Evolutionary conservation across 768 basidiomycete species (phyloP).

Genomic region (Lyophyllum decastes): DNA sequence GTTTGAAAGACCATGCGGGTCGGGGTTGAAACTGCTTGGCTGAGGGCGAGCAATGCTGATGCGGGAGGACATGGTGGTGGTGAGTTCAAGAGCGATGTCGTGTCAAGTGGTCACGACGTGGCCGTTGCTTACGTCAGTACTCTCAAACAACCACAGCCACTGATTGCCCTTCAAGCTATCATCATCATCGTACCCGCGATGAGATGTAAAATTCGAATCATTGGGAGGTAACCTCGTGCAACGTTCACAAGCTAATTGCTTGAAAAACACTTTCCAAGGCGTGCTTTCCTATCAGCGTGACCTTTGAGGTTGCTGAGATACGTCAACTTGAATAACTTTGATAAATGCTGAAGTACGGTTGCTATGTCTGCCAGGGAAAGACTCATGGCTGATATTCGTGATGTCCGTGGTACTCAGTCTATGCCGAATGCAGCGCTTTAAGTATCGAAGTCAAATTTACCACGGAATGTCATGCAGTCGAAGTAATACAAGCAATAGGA

Average conservation of each 20-base stretch:
- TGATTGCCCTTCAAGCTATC: neutral
- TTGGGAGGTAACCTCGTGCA: no score
- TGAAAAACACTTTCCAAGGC: no score
- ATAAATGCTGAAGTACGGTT: no score
- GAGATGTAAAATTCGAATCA: no score
- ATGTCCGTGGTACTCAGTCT: neutral
- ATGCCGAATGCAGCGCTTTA: neutral
- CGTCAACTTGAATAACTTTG: no score
- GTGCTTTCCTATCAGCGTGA: no score
- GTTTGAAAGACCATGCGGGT: conserved; percentile 83
- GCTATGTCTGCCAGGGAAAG: neutral
- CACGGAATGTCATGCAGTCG: neutral
- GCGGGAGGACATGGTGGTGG: conserved; percentile 71
- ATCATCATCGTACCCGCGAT: neutral
- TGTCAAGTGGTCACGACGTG: conserved; percentile 52
- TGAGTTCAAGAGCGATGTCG: conserved; percentile 33
- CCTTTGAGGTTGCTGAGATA: no score
- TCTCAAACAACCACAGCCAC: conserved; percentile 5
- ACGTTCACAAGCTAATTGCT: no score
- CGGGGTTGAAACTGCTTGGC: conserved; percentile 56
- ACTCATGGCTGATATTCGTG: neutral
- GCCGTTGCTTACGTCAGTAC: conserved; percentile 39
- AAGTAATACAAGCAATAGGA: neutral
- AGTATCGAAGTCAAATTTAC: neutral
- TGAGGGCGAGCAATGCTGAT: conserved; percentile 81